phyloP scores from a whole-genome alignment of 2,329 filamentous ascomycete species.

The Lasiodiplodia sp. region DNA sequence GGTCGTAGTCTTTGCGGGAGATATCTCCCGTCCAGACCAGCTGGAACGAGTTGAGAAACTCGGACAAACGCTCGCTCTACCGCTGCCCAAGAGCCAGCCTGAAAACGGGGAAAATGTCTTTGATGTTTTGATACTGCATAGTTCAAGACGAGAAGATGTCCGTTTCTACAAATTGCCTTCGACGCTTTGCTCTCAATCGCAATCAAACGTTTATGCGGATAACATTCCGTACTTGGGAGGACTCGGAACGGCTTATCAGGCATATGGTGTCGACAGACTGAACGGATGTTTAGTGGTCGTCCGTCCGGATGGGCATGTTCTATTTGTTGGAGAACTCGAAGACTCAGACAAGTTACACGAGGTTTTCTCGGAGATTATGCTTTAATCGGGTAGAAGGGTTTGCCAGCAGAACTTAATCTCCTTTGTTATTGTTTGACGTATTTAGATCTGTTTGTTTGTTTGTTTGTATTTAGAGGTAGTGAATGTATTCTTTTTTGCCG shows the following conservation, averaged over 20 bases:
- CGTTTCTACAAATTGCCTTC: slow-evolving; percentile 39
- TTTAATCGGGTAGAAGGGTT: background rate
- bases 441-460: no score
- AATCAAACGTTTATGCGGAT: slow-evolving; percentile 52
- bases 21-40: slow-evolving; percentile 56
- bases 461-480: no score
- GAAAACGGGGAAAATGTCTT: slow-evolving; percentile 51
- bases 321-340: slow-evolving; percentile 49
- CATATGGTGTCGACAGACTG: slow-evolving; percentile 64
- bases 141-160: slow-evolving; percentile 56
- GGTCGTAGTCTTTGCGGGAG: slow-evolving; percentile 67
- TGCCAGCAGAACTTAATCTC: no score
- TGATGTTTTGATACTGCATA: slow-evolving; percentile 68
- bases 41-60: slow-evolving; percentile 56
- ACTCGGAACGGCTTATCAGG: slow-evolving; percentile 58
- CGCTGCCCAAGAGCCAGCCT: slow-evolving; percentile 51
- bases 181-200: slow-evolving; percentile 49
- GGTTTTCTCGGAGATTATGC: slow-evolving; percentile 31
- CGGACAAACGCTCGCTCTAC: slow-evolving; percentile 51
- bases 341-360: slow-evolving; percentile 40
- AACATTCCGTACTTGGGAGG: slow-evolving; percentile 53
- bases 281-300: slow-evolving; percentile 66
- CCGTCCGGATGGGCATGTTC: slow-evolving; percentile 73
- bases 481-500: no score
- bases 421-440: no score